Evolutionary conservation across 1,139 yeast species (phyloP).

Genomic region (Sporopachydermia cereana): DNA sequence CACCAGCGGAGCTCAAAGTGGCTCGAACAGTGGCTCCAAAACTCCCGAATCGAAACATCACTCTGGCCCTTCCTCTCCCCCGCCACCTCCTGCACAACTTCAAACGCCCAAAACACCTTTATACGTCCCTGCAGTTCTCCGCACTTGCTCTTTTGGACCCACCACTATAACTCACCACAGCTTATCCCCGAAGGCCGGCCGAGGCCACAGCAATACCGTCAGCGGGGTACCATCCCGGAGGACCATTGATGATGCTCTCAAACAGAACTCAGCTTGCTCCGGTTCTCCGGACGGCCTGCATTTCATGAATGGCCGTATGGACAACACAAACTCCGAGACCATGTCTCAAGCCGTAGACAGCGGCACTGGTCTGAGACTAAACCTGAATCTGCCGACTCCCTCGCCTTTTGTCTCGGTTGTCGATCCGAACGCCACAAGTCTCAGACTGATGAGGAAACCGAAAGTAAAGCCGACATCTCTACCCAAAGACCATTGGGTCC

Average conservation of each 20-base stretch:
- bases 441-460: conserved; percentile 5
- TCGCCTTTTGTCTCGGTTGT: conserved; percentile 1
- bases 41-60: background rate
- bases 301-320: background rate
- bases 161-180: conserved; percentile 15
- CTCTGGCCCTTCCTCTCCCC: conserved; percentile 9
- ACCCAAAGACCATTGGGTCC: conserved; percentile 65
- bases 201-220: conserved; percentile 13
- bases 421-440: background rate
- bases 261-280: conserved; percentile 16
- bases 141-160: conserved; percentile 36
- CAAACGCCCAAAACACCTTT: conserved; percentile 62
- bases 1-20: background rate
- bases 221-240: conserved; percentile 12
- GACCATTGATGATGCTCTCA: conserved; percentile 13
- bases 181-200: conserved; percentile 6
- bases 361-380: background rate
- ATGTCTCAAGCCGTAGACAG: background rate
- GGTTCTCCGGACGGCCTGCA: conserved; percentile 22
- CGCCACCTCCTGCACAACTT: conserved; percentile 23
- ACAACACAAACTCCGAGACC: background rate
- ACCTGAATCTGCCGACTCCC: background rate
- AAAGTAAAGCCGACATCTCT: conserved; percentile 35
- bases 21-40: background rate
- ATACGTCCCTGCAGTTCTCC: conserved; percentile 81